phyloP scores from a whole-genome alignment of 106 monocot genomes.

The Dendrobium chrysotoxum region DNA sequence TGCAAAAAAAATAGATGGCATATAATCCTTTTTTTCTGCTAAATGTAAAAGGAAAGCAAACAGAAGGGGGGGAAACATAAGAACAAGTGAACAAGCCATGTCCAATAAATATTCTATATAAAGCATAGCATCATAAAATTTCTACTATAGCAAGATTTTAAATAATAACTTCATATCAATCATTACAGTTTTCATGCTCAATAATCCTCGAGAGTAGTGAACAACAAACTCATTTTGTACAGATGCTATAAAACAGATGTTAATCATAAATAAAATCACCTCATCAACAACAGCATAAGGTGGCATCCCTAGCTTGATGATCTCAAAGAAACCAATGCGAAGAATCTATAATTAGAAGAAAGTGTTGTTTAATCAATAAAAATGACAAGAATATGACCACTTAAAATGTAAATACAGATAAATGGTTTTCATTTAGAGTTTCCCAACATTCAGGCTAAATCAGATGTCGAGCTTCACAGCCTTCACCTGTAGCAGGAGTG shows the following conservation, averaged over 20 bases:
- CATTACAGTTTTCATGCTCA: neutral
- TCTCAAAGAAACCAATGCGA: slow-evolving; percentile 88
- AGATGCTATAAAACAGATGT: neutral
- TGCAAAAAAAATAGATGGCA: neutral
- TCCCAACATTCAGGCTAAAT: neutral
- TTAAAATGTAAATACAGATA: neutral
- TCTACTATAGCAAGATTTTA: neutral
- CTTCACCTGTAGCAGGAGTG: slow-evolving; percentile 95
- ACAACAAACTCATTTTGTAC: neutral
- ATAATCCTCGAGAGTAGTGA: neutral
- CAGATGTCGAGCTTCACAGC: neutral
- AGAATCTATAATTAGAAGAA: slow-evolving; percentile 63
- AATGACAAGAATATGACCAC: neutral
- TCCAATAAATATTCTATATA: neutral
- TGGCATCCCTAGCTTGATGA: slow-evolving; percentile 80
- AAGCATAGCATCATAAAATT: neutral
- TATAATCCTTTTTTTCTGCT: neutral
- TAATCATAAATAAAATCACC: slow-evolving; percentile 33
- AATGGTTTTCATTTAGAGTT: neutral
- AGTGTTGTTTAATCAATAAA: neutral
- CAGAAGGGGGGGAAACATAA: neutral
- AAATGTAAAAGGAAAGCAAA: neutral
- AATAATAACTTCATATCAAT: neutral
- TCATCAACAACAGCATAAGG: slow-evolving; percentile 92
- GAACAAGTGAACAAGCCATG: neutral